These are phyloP conservation scores for Colletotrichum tamarilloi DNA, from an alignment of 2,329 filamentous ascomycete genomes.

Conservation along the genomic window DNA sequence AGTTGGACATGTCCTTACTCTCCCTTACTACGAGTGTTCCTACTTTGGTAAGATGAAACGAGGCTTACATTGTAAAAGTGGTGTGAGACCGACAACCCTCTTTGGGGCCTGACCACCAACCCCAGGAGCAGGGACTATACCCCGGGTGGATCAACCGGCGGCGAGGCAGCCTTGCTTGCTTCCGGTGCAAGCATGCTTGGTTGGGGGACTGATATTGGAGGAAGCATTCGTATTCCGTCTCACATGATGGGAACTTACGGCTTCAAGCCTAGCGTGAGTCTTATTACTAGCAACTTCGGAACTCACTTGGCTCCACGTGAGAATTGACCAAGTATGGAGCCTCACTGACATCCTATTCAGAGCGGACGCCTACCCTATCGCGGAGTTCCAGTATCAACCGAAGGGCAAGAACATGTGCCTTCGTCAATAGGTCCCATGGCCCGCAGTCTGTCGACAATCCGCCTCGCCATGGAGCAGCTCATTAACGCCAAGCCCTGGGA, in stretches of 20 bases:
- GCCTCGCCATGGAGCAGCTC: slow-evolving; percentile 58
- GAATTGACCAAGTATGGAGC: too few species aligned
- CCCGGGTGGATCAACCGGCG: slow-evolving; percentile 73
- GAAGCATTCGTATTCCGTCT: slow-evolving; percentile 52
- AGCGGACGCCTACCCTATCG: slow-evolving; percentile 67
- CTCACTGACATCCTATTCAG: slow-evolving; percentile 44
- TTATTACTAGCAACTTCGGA: neutral
- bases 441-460: slow-evolving; percentile 55
- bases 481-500: slow-evolving; percentile 62
- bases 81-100: slow-evolving; percentile 53
- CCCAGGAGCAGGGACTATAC: slow-evolving; percentile 69
- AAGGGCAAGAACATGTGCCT: slow-evolving; percentile 73
- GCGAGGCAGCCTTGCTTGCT: slow-evolving; percentile 56
- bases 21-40: too few species aligned
- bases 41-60: too few species aligned
- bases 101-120: slow-evolving; percentile 72
- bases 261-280: slow-evolving; percentile 41
- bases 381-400: slow-evolving; percentile 69
- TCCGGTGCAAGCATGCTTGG: slow-evolving; percentile 53
- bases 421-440: slow-evolving; percentile 71
- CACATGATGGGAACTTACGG: slow-evolving; percentile 47
- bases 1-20: slow-evolving; percentile 46
- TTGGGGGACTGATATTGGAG: slow-evolving; percentile 55
- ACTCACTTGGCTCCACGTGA: slow-evolving; percentile 9
- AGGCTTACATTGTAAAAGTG: slow-evolving; percentile 41